Evolutionary conservation across 805 yeast genomes (phyloP).

Genomic region (Saccharomycopsis amapae): DNA sequence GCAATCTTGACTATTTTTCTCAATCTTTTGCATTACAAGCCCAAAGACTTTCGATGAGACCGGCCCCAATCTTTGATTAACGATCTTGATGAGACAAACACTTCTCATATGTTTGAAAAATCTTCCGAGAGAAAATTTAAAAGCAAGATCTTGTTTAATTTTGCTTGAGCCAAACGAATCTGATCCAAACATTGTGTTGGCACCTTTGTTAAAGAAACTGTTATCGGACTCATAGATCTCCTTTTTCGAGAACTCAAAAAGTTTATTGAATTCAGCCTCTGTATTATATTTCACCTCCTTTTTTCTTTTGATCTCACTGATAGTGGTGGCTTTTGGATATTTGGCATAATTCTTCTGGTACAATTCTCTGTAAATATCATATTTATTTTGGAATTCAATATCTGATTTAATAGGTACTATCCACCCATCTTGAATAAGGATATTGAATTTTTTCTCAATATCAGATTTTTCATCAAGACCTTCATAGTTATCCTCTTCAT

Average conservation of each 20-base stretch:
- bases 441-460: conserved; percentile 35
- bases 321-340: conserved; percentile 33
- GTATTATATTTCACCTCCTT: conserved; percentile 53
- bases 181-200: conserved; percentile 14
- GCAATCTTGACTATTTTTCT: conserved; percentile 42
- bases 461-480: conserved; percentile 24
- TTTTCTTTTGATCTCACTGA: conserved; percentile 49
- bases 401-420: conserved; percentile 38
- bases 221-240: conserved; percentile 26
- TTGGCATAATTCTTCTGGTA: conserved; percentile 34
- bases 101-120: conserved; percentile 63
- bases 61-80: conserved; percentile 61
- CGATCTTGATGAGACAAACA: conserved; percentile 53
- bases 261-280: conserved; percentile 31
- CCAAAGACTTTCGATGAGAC: conserved; percentile 60
- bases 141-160: conserved; percentile 42
- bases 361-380: conserved; percentile 29
- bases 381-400: conserved; percentile 28
- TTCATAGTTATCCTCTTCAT: conserved; percentile 25
- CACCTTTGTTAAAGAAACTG: no score
- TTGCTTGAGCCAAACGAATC: conserved; percentile 27
- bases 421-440: conserved; percentile 43
- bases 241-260: conserved; percentile 30
- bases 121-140: conserved; percentile 58
- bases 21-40: conserved; percentile 49